Base-by-base conservation (phyloP, 2,329 filamentous ascomycete genomes). In the Pseudopyrenochaeta lycopersici region DNA sequence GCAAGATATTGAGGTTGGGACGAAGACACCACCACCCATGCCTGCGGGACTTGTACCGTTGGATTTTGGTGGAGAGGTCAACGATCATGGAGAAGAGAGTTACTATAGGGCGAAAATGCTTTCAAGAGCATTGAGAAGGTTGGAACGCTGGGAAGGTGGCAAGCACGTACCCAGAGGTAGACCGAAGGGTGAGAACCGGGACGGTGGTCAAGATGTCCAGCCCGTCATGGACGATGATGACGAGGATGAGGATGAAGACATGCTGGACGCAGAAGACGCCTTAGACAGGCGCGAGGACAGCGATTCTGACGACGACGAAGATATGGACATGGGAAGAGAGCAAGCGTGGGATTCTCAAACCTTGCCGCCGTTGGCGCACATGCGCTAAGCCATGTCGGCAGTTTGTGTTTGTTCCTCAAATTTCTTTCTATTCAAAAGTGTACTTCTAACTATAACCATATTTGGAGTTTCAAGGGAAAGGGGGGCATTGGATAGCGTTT, bases 71-170 rank as follows among this genome's bases (percentile, higher is more conserved):
- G 72, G 68, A 14, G 90, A 93, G 70, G 75, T 81, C 0, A 88
- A 91, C 56, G 90, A 94, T 75, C 90, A 87, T 62, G 91, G 91
- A 38, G 91, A 94, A 72, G 90, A 94, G 72, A 82, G 86, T 5
- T 82, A 83, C 49, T 81, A 85, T 1, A 88, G 90, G 52, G 84
- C 86, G 3, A 85, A 89, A 10, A 84, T 90, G 7, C 76, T 94
- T 15, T 80, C 88, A 47, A 83, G 89, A 14, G 82, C 83, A 1
- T 78, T 82, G 17, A 83, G 91, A 23, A 82, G 91, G 35, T 78
- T 94, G n/a, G 79, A 84, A 46, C 83, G 90, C 29, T 94, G 91
- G 91, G 82, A 86, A 42, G 78, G 78, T 10, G 68, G 72, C n/a
- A 47, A 42, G 18, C 17, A 66, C 1, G 64, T 64, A 2, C 52